Conservation (phyloP, 1,139 yeast species). For the Pichia sp. region DNA sequence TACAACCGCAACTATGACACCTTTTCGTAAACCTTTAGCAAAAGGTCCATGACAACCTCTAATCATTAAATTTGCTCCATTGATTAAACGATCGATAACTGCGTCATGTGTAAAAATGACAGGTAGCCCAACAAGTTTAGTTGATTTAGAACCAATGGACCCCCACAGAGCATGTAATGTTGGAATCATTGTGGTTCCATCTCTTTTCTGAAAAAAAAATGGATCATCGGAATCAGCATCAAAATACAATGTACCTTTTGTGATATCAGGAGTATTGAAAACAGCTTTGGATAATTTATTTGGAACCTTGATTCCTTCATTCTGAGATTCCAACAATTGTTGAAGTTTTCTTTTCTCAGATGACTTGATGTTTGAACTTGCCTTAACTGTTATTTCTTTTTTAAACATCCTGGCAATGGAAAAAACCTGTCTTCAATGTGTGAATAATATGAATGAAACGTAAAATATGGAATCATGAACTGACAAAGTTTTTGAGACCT, state of each 20-base stretch:
- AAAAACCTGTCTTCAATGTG: background rate
- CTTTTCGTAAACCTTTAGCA: slow-evolving; percentile 40
- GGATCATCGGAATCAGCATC: slow-evolving; percentile 58
- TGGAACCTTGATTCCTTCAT: slow-evolving; percentile 37
- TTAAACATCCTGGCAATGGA: slow-evolving; percentile 43
- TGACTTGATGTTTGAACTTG: slow-evolving; percentile 71
- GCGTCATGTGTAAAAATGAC: slow-evolving; percentile 62
- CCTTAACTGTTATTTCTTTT: slow-evolving; percentile 60
- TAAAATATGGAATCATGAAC: background rate
- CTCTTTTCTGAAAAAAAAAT: slow-evolving; percentile 61
- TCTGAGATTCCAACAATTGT: slow-evolving; percentile 40
- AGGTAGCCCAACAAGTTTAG: slow-evolving; percentile 57
- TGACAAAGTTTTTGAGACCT: background rate
- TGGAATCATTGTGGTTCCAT: slow-evolving; percentile 44
- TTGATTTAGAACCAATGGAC: slow-evolving; percentile 21
- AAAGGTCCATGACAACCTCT: slow-evolving; percentile 86
- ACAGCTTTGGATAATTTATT: slow-evolving; percentile 57
- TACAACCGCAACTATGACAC: slow-evolving; percentile 66
- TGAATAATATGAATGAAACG: background rate
- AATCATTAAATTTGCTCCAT: slow-evolving; percentile 87
- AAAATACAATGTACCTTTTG: slow-evolving; percentile 57
- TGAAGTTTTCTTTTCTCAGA: slow-evolving; percentile 66
- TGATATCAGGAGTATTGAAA: slow-evolving; percentile 50
- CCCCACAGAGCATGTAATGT: slow-evolving; percentile 70
- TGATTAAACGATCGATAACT: slow-evolving; percentile 56